Base-by-base conservation (phyloP, 1,139 yeast genomes). In the Zygosaccharomyces sapae region DNA sequence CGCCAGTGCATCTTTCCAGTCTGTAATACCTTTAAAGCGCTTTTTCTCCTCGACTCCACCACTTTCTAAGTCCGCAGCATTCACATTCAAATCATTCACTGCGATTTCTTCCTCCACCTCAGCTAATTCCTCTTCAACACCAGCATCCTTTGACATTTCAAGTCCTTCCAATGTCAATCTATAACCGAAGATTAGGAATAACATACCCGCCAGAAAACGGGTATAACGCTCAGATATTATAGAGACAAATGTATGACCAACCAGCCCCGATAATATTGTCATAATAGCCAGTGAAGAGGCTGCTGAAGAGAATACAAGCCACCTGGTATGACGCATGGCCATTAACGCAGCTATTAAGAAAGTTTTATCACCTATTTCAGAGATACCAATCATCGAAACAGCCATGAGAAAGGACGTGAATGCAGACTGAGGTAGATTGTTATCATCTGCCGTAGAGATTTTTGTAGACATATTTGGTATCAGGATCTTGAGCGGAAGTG, bases 361-460 rank as follows among this genome's bases (percentile, higher is more conserved):
- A 0, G 99, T 92, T 71, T 92, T 94, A 68, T 92, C 99, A 48
- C 98, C 98, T 52, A 94, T 83, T 68, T 92, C 99, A 24, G 96
- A 86, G 25, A 89, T 86, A 37, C 87, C 71, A 62, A 92, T 92
- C 98, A 92, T 92, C 3, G 89, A 80, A 13, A 80, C 68, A 1
- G 90, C 77, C 82, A 84, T 77, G 46, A 81, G 52, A 56, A 84
- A 80, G 7, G 86, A 79, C n/a, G 52, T 46, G 53, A 44, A 20
- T 12, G 57, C 55, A 12, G 55, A 43, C 7, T 42, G 43, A 33
- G 48, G 41, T 9, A 39, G 46, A 8, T 41, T 50, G 10, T 30
- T 35, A 13, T 37, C 43, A 12, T 38, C 45, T 5, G 33, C 43
- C 4, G 37, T 48, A 12, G 52, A 29, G 19, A 27, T 30, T 18